Evolutionary conservation across 495 filamentous ascomycete genomes (phyloP), one percentile per base, ranked within the genome.

Genomic region (Podospora australis): DNA sequence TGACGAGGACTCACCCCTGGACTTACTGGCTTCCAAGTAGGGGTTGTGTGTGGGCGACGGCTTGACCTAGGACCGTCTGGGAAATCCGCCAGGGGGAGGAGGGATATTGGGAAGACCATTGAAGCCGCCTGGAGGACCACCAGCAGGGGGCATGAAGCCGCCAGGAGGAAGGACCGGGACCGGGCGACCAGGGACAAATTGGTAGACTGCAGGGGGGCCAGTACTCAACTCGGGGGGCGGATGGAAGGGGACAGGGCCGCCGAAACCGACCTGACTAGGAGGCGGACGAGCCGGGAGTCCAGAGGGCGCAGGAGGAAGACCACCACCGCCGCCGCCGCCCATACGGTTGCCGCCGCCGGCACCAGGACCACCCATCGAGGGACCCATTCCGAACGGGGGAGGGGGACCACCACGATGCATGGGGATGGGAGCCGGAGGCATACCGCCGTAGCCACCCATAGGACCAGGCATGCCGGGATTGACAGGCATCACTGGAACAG

Each of bases 241-340:
- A 67, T 57, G 68, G 62, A 87, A 89, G 53, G 50, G 54, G 21
- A 84, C 81, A 6, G 87, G 87, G 8, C 85, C 84, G 13, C 85
- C 84, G 57, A 88, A 92, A 7, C 84, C 84, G 45, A 70, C 82
- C 53, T 89, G 83, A 29, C 82, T 86, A 2, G 83, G 87, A 2
- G 88, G 87, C 1, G 89, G 87, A 23, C 88, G 75, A 20, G 86
- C 84, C 16, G 87, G 89, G 11, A 90, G 66, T 19, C 87, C 86
- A 4, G 84, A 82, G 2, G 87, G 89, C 1, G 88, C 83, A 19
- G 84, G 74, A 2, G 70, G 79, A 17, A 73, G 63, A 7, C 14
- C 11, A n/a, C n/a, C n/a, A n/a, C n/a, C n/a, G n/a, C n/a, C n/a
- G n/a, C n/a, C n/a, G 41, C 59, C 56, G 40, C 68, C 43, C 23